phyloP scores from a whole-genome alignment of 2,329 filamentous ascomycete genomes.

The Exophiala bonariae region DNA sequence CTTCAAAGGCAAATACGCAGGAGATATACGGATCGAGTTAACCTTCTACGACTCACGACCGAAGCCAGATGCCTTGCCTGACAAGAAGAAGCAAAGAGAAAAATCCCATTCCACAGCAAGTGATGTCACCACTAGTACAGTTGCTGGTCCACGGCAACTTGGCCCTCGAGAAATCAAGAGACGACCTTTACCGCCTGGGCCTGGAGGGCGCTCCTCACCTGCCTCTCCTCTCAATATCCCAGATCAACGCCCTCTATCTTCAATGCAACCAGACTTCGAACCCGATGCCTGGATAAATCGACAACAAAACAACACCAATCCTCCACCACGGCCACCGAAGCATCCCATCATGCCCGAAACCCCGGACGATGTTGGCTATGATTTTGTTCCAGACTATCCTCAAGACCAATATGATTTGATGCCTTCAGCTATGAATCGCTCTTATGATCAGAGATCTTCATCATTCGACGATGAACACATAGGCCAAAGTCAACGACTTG shows the following conservation, averaged over 20 bases:
- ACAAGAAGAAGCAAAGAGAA: conserved; percentile 52
- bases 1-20: conserved; percentile 92
- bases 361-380: conserved; percentile 22
- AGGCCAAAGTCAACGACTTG: too few relatives aligned
- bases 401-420: conserved; percentile 15
- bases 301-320: conserved; percentile 13
- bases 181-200: conserved; percentile 79
- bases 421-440: neutral
- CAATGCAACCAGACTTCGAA: conserved; percentile 34
- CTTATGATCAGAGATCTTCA: conserved; percentile 10
- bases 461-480: conserved; percentile 1
- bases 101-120: conserved; percentile 37
- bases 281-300: conserved; percentile 31
- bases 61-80: conserved; percentile 68
- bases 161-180: conserved; percentile 67
- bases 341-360: conserved; percentile 21
- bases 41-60: conserved; percentile 92
- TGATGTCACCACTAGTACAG: conserved; percentile 21
- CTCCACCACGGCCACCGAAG: conserved; percentile 23
- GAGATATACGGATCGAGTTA: conserved; percentile 90
- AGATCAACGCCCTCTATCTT: conserved; percentile 36
- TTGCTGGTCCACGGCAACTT: conserved; percentile 51
- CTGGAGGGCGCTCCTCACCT: conserved; percentile 35
- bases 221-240: neutral
- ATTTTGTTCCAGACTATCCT: conserved; percentile 13